Conservation (phyloP, 805 yeast species). For the Hemisphaericaspora nanyangensis region DNA sequence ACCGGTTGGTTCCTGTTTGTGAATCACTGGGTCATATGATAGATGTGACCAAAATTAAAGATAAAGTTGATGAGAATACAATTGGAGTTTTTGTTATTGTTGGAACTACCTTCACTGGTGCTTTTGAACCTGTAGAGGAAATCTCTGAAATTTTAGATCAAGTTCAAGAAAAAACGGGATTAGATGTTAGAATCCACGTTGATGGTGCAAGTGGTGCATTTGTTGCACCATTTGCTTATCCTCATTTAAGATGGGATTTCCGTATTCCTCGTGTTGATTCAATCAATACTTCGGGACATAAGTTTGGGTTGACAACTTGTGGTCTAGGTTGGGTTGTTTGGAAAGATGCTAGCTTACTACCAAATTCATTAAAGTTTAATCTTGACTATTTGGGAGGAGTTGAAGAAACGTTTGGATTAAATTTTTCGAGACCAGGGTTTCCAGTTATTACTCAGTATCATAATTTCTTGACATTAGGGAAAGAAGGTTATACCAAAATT, state of each 20-base stretch:
- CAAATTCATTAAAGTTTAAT: slow-evolving; percentile 70
- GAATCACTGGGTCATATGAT: slow-evolving; percentile 59
- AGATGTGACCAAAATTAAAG: slow-evolving; percentile 56
- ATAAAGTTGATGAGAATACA: slow-evolving; percentile 81
- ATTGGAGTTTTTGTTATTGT: slow-evolving; percentile 85
- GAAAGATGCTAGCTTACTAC: slow-evolving; percentile 61
- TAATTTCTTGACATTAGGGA: slow-evolving; percentile 70
- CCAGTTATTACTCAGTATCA: slow-evolving; percentile 87
- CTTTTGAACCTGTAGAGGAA: slow-evolving; percentile 71
- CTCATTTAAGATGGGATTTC: slow-evolving; percentile 83
- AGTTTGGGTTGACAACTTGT: slow-evolving; percentile 85
- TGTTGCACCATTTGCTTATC: slow-evolving; percentile 79
- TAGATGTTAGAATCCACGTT: slow-evolving; percentile 77
- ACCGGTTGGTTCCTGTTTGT: slow-evolving; percentile 67
- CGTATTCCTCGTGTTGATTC: slow-evolving; percentile 70
- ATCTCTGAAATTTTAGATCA: slow-evolving; percentile 66
- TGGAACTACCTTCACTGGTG: slow-evolving; percentile 93
- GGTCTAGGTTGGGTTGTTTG: slow-evolving; percentile 93
- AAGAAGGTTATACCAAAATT: slow-evolving; percentile 61
- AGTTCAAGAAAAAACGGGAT: slow-evolving; percentile 62
- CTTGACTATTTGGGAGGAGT: slow-evolving; percentile 83
- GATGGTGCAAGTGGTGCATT: slow-evolving; percentile 94
- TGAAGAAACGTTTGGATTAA: slow-evolving; percentile 81
- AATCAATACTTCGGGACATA: slow-evolving; percentile 90
- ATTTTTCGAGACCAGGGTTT: slow-evolving; percentile 90